Base-by-base conservation (phyloP, 495 filamentous ascomycete species). In the Amphirosellinia nigrospora region DNA sequence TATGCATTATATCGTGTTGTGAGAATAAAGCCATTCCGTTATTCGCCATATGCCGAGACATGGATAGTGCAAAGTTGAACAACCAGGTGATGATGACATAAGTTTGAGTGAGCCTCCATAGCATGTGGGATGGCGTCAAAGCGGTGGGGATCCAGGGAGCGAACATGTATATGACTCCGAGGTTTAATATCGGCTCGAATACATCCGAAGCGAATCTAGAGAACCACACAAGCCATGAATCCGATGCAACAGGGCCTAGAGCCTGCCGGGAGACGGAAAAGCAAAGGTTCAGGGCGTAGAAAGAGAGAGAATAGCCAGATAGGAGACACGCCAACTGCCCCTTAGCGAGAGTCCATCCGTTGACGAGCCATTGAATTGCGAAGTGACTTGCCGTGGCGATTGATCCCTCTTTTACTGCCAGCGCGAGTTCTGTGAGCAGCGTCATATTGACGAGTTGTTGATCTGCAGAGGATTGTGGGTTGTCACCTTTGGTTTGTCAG, bases 271-370 rank as follows among this genome's bases (percentile, higher is more conserved):
- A 53, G 28, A 50, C 30, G 0, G 32, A 53, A 4, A 32, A 53
- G n/a, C 19, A n/a, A 26, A 53, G 2, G 8, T 52, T 65, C 46
- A 65, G 19, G 46, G 30, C 34, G 34, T 65, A 65, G 63, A 53
- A 21, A 5, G 53, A 28, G 6, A 65, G n/a, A 13, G 63, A 53
- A 32, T 65, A 65, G 13, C 34, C 26, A 9, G 46, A 39, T 53
- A n/a, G 10, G 46, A 65, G 46, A 65, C 10, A 52, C 46, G 15
- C 34, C 1, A 65, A 10, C 32, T 65, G 19, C 32, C 30, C 46
- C 19, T 1, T 1, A 11, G 46, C 21, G 13, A 23, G 32, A 26
- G 10, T 19, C 63, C 46, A 53, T 53, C 45, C 34, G 21, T 19
- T 15, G 13, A 38, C 0, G 21, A 53, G n/a, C n/a, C 64, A 56